Evolutionary conservation across 1,284 basidiomycete species (phyloP), one percentile per base, ranked within the genome.

Genomic region (Entoloma clypeatum): DNA sequence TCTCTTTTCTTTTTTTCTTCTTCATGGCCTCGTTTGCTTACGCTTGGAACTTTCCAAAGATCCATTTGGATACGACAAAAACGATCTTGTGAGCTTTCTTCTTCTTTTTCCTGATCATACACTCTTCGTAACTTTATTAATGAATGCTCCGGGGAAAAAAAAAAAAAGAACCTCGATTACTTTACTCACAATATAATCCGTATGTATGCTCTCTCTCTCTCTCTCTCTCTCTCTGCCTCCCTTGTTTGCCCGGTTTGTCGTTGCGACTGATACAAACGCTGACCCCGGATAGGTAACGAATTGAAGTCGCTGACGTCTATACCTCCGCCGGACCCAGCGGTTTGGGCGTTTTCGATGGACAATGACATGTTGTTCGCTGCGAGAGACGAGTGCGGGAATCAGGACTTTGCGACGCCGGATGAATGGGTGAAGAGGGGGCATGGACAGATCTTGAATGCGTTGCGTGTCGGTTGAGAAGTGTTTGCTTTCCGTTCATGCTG

Each of bases 31-130:
- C 22, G 33, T 27, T 38, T 39, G 21, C 36, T 43, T 14, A 16
- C 32, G 33, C 31, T 24, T 48, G 46, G 27, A 44, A 47, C 39
- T 40, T 14, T 41, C 36, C 37, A 28, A 50, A 79, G 76, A 79
- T 63, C 75, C 77, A 21, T 79, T 78, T 48, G 76, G 75, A 57
- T 83, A 82, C 53, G 81, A 82, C 60, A 81, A 78, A 56, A 82
- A 84, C 55, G 81, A 82, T 51, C 64, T 82, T 42, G 76, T 77
- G 46, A 49, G 74, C 59, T n/a, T 17, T 21, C 21, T 28, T 23
- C 39, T 31, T 24, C 19, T 26, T 41, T 40, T 32, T 29, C 24
- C 29, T 23, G 25, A 10, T 35, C 29, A 17, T 39, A 45, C 28
- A 14, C 32, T 36, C 17, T 19, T 10, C 33, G 29, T 24, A 23